A percentile compares a stretch with the other conserved stretches of the same genome.
phyloP scores from a whole-genome alignment of 1,284 basidiomycete species.

The Sporisorium iseilematis-ciliati region DNA sequence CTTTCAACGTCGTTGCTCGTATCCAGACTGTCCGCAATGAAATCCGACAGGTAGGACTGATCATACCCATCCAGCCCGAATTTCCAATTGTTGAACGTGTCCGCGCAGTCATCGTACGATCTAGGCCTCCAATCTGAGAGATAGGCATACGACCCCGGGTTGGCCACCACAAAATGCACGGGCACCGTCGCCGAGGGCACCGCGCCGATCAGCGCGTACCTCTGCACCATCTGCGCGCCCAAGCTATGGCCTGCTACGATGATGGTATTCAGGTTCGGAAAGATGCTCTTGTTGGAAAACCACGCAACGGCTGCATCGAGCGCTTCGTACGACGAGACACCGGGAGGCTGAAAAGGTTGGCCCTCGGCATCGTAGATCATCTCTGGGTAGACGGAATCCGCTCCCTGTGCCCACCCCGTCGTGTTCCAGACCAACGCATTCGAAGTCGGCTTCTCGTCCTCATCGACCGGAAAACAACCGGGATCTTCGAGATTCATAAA shows the following conservation, averaged over 20 bases:
- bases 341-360: slow-evolving; percentile 19
- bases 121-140: slow-evolving; percentile 37
- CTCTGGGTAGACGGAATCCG: slow-evolving; percentile 42
- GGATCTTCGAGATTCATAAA: slow-evolving; percentile 54
- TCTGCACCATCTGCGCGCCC: slow-evolving; percentile 54
- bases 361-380: slow-evolving; percentile 22
- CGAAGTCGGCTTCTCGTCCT: slow-evolving; percentile 21
- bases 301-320: slow-evolving; percentile 40
- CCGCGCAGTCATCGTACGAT: slow-evolving; percentile 21
- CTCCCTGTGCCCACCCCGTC: slow-evolving; percentile 48
- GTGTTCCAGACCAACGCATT: slow-evolving; percentile 46
- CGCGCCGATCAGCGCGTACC: slow-evolving; percentile 52
- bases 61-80: slow-evolving; percentile 42
- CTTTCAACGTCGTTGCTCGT: slow-evolving; percentile 44
- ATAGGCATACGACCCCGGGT: slow-evolving; percentile 57
- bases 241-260: slow-evolving; percentile 54
- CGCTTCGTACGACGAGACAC: slow-evolving; percentile 50
- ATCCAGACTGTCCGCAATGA: slow-evolving; percentile 49
- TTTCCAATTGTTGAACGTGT: slow-evolving; percentile 57
- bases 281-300: slow-evolving; percentile 43
- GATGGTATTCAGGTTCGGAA: slow-evolving; percentile 54
- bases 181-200: slow-evolving; percentile 43
- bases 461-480: slow-evolving; percentile 41
- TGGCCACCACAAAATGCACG: slow-evolving; percentile 59
- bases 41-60: slow-evolving; percentile 49